Evolutionary conservation across 1,139 yeast species (phyloP).

Genomic region (Pichia sp.): DNA sequence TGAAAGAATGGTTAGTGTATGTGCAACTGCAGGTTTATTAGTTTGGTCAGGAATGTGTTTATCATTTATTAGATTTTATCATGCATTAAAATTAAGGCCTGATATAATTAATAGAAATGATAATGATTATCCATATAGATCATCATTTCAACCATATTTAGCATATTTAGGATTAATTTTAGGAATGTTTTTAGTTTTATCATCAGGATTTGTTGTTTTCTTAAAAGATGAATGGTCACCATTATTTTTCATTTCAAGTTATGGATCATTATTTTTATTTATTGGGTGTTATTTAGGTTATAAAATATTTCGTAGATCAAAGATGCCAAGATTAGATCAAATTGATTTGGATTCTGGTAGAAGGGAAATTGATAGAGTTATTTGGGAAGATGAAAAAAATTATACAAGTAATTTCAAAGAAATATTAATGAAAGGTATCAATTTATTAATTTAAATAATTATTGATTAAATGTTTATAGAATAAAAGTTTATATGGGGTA

Average conservation of each 20-base stretch:
- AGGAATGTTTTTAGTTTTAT: slow-evolving; percentile 47
- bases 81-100: slow-evolving; percentile 60
- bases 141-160: slow-evolving; percentile 71
- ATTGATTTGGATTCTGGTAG: slow-evolving; percentile 75
- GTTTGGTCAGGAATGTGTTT: slow-evolving; percentile 82
- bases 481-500: neutral
- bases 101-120: slow-evolving; percentile 60
- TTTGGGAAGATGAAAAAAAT: slow-evolving; percentile 58
- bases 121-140: slow-evolving; percentile 65
- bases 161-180: slow-evolving; percentile 64
- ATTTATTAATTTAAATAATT: slow-evolving; percentile 19
- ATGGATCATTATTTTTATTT: slow-evolving; percentile 57
- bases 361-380: slow-evolving; percentile 62
- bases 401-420: slow-evolving; percentile 31
- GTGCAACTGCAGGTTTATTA: slow-evolving; percentile 64
- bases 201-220: slow-evolving; percentile 69
- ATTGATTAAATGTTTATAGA: neutral
- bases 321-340: slow-evolving; percentile 54
- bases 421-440: slow-evolving; percentile 21
- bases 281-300: slow-evolving; percentile 49
- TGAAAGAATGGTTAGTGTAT: slow-evolving; percentile 55
- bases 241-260: slow-evolving; percentile 58
- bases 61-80: slow-evolving; percentile 62
- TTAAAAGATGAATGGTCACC: slow-evolving; percentile 56
- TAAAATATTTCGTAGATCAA: slow-evolving; percentile 48